A percentile compares a stretch with the other conserved stretches of the same genome.
These are phyloP conservation scores for Aspergillus cristatus DNA, from an alignment of 495 filamentous ascomycete genomes.

Conservation along the genomic window DNA sequence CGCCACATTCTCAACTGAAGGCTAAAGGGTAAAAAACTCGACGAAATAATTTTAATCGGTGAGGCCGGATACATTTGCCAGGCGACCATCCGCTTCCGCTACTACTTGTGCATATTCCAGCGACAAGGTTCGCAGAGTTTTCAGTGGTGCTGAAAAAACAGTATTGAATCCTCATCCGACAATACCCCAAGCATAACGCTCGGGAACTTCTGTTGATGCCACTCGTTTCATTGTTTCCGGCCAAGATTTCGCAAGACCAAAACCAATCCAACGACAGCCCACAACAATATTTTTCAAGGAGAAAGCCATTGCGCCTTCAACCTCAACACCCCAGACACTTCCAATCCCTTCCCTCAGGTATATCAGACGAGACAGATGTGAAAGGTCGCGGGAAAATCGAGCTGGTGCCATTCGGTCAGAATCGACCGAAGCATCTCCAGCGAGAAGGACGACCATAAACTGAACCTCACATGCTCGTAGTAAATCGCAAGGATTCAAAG, in stretches of 20 bases:
- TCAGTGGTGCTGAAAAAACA: slow-evolving; percentile 3
- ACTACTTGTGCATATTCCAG: slow-evolving; percentile 29
- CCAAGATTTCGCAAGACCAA: slow-evolving; percentile 8
- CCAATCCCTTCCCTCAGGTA: slow-evolving; percentile 33
- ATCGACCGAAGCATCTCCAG: slow-evolving; percentile 49
- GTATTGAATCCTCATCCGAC: slow-evolving; percentile 57
- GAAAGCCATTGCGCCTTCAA: slow-evolving; percentile 58
- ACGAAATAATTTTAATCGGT: slow-evolving; percentile 70
- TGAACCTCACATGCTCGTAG: slow-evolving; percentile 44
- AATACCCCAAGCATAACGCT: slow-evolving; percentile 63
- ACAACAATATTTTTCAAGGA: slow-evolving; percentile 76
- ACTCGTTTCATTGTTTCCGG: slow-evolving; percentile 18
- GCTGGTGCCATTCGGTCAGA: slow-evolving; percentile 54
- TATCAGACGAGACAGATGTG: slow-evolving; percentile 21
- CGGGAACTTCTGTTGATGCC: slow-evolving; percentile 48
- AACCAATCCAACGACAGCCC: slow-evolving; percentile 28
- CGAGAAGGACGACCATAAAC: slow-evolving; percentile 71
- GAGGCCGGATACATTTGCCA: slow-evolving; percentile 38
- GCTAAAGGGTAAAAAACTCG: slow-evolving; percentile 53
- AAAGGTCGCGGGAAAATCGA: slow-evolving; percentile 64
- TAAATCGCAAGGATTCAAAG: slow-evolving; percentile 32
- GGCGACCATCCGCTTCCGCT: slow-evolving; percentile 1
- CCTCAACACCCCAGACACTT: slow-evolving; percentile 68
- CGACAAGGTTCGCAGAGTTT: slow-evolving; percentile 14
- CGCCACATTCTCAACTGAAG: slow-evolving; percentile 81